Evolutionary conservation across 1,139 yeast genomes (phyloP), one percentile per base, ranked within the genome.

Genomic region (Suhomyces atakaporum): DNA sequence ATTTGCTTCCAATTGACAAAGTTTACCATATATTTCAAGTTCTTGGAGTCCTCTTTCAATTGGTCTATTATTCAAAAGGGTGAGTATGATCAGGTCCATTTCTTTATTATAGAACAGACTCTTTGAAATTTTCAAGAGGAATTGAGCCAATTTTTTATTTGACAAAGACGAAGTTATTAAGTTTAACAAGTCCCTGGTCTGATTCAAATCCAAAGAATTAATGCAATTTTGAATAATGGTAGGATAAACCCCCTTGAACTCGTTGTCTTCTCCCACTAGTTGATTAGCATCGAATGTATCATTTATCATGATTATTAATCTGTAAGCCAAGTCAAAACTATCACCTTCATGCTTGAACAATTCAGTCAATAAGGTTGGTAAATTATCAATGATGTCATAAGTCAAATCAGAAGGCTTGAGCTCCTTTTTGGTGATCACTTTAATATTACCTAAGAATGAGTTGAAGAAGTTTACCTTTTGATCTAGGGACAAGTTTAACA

Each of bases 231-330:
- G 25, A 21, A 54, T 28, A 5, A 54, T 42, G 4, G 18, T 10
- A 39, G 25, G 11, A 40, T 38, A 25, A 13, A 35, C 31, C 4
- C 38, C 38, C 4, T 24, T 25, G 11, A 27, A 18, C 6, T 27
- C 23, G 16, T 29, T 16, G 1, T 31, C 31, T 10, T 22, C 32
- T 10, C 30, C 37, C 12, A 32, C 21, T 2, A 45, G 30, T 10
- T 36, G 21, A 7, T 46, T 27, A 1, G 66, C 54, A 9, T 60
- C 64, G 45, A 65, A 66, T 0, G 68, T 54, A 24, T 66, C 70
- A 31, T 56, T 58, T 31, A 66, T 46, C 29, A 48, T 52, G 13
- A 53, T 43, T 6, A 60, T 25, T 7, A 60, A 37, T 21, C 52
- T 50, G 38, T 52, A 46, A 1, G 54, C 41, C 9, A 41, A 33